Evolutionary conservation across 768 basidiomycete genomes (phyloP), one percentile per base, ranked within the genome.

Genomic region (Mycena vulgaris): DNA sequence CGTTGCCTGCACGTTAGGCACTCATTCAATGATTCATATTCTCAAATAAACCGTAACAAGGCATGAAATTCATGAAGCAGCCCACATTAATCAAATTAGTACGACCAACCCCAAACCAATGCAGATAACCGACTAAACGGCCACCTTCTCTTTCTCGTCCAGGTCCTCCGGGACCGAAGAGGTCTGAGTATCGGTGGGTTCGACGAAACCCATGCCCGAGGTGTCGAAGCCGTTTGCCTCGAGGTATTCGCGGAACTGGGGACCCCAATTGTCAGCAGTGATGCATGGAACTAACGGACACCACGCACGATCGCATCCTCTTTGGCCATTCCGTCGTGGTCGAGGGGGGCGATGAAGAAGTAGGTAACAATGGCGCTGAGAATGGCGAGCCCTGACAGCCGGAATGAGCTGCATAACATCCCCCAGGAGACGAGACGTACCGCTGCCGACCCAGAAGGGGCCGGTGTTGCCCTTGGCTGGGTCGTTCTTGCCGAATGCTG

Each of bases 371-470:
- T 25, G 3, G 96, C 96, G 68, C 93, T 94, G 58, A 95, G 71
- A 52, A 97, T 72, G 5, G 95, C 95, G 55, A 98, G 87, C 42
- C 87, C 90, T 82, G 75, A 10, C 10, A 23, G 14, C 19, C n/a
- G 35, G 55, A 37, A 19, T 68, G n/a, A 73, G 66, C 63, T 59
- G 68, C 21, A 61, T 35, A 27, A 21, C 31, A 47, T 48, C 35
- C 16, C 6, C 33, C 16, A 42, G 30, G 14, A 35, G 16, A 23
- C 28, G 9, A 52, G 14, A 75, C 83, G 25, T 73, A 85, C 91
- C 92, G 73, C 93, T 93, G n/a, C 87, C 95, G 70, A 95, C 79
- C 93, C 92, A 95, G 88, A 95, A 95, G 17, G 94, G 94, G 23
- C 95, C 94, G 0, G 95, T 95, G 77, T 93, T 91, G 57, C 91